Evolutionary conservation across 805 yeast species (phyloP).

Genomic region (Wickerhamiella occidentalis): DNA sequence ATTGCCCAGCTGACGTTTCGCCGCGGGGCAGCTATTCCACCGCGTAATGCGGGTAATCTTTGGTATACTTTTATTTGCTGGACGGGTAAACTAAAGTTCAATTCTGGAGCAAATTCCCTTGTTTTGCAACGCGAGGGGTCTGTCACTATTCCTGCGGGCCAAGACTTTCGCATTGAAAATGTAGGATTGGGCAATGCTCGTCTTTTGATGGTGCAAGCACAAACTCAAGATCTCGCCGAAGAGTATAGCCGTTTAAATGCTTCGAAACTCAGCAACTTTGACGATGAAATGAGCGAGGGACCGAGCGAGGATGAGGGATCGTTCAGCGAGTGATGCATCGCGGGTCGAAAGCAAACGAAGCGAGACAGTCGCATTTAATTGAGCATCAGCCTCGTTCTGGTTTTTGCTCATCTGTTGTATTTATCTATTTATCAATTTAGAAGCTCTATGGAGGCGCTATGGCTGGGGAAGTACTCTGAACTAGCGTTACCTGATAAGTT

Average conservation of each 20-base stretch:
- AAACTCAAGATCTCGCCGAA: neutral
- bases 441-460: no score
- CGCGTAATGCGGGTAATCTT: conserved; percentile 14
- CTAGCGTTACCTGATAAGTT: no score
- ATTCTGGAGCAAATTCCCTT: conserved; percentile 13
- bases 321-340: no score
- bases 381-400: no score
- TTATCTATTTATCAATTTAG: no score
- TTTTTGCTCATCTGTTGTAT: no score
- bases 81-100: conserved; percentile 16
- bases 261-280: neutral
- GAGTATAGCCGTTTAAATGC: neutral
- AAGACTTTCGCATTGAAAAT: conserved; percentile 17
- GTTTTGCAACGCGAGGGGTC: conserved; percentile 17
- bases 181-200: neutral
- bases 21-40: conserved; percentile 11
- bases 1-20: conserved; percentile 1
- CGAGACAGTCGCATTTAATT: neutral
- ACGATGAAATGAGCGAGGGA: neutral
- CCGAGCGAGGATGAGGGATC: neutral
- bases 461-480: no score
- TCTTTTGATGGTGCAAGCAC: conserved; percentile 10
- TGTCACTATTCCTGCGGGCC: conserved; percentile 18
- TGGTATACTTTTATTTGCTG: conserved; percentile 18
- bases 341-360: neutral